Evolutionary conservation across 1,284 basidiomycete genomes (phyloP).

Genomic region (Cutaneotrichosporon dermatis): DNA sequence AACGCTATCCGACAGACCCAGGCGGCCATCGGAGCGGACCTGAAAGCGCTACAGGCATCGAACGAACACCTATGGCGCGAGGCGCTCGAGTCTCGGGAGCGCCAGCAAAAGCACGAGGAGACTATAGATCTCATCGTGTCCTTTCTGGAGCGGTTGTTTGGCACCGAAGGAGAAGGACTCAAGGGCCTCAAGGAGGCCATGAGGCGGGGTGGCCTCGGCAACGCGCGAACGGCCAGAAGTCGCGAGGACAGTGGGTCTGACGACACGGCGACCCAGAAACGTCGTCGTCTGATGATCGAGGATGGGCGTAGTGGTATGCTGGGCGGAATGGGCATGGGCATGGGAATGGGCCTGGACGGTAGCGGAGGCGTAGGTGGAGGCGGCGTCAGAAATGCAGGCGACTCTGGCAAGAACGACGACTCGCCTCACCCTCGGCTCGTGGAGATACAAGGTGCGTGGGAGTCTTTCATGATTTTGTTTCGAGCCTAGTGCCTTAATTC

Average conservation of each 20-base stretch:
- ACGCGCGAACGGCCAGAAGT: conserved; percentile 10
- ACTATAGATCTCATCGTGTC: conserved; percentile 95
- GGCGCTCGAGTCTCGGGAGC: conserved; percentile 69
- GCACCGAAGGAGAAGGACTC: conserved; percentile 51
- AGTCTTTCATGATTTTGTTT: too few relatives aligned
- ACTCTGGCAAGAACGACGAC: conserved; percentile 10
- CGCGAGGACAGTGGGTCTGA: conserved; percentile 29
- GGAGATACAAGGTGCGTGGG: conserved; percentile 37
- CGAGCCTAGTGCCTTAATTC: too few relatives aligned
- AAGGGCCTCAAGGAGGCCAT: conserved; percentile 44
- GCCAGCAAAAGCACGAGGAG: conserved; percentile 87
- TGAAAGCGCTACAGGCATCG: conserved; percentile 79
- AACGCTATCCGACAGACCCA: conserved; percentile 88
- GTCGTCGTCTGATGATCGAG: conserved; percentile 43
- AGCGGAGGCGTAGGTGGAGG: too few relatives aligned
- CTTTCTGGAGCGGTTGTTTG: conserved; percentile 90
- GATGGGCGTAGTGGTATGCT: conserved; percentile 19
- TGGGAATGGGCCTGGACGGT: too few relatives aligned
- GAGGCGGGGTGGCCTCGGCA: conserved; percentile 29
- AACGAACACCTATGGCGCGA: conserved; percentile 93
- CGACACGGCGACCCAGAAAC: conserved; percentile 25
- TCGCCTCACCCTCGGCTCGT: conserved; percentile 25
- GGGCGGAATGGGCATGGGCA: too few relatives aligned
- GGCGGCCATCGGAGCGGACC: conserved; percentile 76
- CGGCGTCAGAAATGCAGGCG: not conserved